Evolutionary conservation across 805 yeast genomes (phyloP).

Genomic region (Nakazawaea sp.): DNA sequence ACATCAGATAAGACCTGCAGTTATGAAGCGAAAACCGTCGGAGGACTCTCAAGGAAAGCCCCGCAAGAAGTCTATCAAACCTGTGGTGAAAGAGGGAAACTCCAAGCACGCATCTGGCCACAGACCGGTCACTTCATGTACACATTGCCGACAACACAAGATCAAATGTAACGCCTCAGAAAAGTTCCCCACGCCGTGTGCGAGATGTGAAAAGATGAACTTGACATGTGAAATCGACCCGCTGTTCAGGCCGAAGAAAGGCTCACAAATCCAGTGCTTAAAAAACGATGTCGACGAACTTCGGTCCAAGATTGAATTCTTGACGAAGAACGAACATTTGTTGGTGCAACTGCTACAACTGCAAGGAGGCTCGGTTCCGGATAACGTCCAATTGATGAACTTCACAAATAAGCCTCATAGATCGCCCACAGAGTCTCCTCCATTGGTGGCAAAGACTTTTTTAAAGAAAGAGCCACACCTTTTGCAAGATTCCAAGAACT

Average conservation of each 20-base stretch:
- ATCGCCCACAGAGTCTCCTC: slow-evolving; percentile 10
- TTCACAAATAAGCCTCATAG: no score
- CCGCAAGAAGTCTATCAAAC: background rate
- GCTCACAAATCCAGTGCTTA: slow-evolving; percentile 79
- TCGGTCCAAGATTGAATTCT: slow-evolving; percentile 61
- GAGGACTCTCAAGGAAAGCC: no score
- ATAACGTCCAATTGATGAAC: no score
- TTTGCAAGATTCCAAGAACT: slow-evolving; percentile 25
- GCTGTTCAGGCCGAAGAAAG: slow-evolving; percentile 84
- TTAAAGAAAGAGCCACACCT: slow-evolving; percentile 38
- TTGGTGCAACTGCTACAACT: slow-evolving; percentile 51
- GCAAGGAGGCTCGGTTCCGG: slow-evolving; percentile 10
- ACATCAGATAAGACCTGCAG: background rate
- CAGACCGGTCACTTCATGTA: slow-evolving; percentile 88
- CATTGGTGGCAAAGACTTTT: slow-evolving; percentile 31
- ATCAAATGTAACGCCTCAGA: slow-evolving; percentile 89
- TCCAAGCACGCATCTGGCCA: slow-evolving; percentile 41
- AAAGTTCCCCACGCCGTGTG: slow-evolving; percentile 74
- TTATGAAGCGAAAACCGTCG: background rate
- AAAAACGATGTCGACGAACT: slow-evolving; percentile 82
- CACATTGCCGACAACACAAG: slow-evolving; percentile 92
- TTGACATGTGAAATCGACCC: slow-evolving; percentile 87
- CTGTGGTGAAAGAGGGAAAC: background rate
- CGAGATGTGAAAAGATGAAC: slow-evolving; percentile 75
- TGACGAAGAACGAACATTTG: slow-evolving; percentile 58